Base-by-base conservation (phyloP, 2,329 filamentous ascomycete genomes). In the Metarhizium robertsii region DNA sequence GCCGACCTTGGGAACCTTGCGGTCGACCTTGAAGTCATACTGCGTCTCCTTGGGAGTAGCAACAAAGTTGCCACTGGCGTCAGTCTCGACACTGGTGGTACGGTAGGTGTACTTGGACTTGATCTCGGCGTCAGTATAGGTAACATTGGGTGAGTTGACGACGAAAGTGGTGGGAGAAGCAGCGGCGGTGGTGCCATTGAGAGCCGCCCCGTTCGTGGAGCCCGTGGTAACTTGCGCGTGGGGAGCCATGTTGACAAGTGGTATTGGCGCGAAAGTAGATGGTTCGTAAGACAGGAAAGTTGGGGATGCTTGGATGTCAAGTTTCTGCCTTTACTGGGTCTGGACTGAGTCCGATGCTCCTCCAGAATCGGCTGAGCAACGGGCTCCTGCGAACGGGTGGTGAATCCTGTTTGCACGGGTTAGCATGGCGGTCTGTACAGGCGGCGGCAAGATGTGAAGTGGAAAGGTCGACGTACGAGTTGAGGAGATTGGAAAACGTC, bases 401-500 rank as follows among this genome's bases (percentile, higher is more conserved):
- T 96, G 91, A 75, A 86, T 83, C 73, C 92, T 96, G 72, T 46
- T 58, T 30, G 13, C 6, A 48, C 11, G 10, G 20, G 45, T 38
- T 38, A 53, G 61, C 72, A 60, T 70, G 66, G 52, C 6, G 20
- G 38, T 14, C 25, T 14, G 49, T 29, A 52, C 38, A 32, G 30
- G 56, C 45, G 3, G 38, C 52, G 16, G 6, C 29, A 16, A 34
- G 6, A 3, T 7, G 32, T 34, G 8, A n/a, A 16, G 42, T 25
- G 14, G 5, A 16, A n/a, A 13, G 29, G 51, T 38, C 64, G 18
- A 70, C 90, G 73, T 83, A 96, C 92, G 91, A 96, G 84, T 94
- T 94, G 66, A 96, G 87, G 67, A 95, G 87, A 79, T 95, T 96
- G 81, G 91, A 92, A 87, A 96, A 96, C 92, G 90, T 96, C 78